These are phyloP conservation scores for Tetrapyrgos nigripes DNA, from an alignment of 1,284 basidiomycete genomes.

Conservation along the genomic window DNA sequence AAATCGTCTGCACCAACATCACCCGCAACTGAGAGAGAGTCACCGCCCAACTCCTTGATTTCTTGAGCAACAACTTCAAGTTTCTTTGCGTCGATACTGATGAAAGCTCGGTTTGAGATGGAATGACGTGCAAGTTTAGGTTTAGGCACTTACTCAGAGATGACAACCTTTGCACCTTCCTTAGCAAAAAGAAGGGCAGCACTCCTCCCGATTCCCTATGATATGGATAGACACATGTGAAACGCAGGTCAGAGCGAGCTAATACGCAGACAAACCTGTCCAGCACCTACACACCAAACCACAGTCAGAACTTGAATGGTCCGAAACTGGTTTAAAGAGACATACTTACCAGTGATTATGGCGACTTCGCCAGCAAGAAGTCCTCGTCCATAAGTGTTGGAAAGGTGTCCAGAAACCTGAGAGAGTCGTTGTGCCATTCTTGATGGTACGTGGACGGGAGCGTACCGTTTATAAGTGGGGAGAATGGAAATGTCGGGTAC, in stretches of 20 bases:
- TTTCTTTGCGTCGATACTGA: conserved; percentile 71
- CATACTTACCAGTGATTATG: conserved; percentile 77
- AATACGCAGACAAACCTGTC: conserved; percentile 55
- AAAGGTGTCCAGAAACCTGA: conserved; percentile 75
- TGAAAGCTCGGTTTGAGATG: conserved; percentile 10
- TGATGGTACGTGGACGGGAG: conserved; percentile 8
- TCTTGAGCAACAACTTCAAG: conserved; percentile 73
- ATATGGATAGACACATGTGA: neutral
- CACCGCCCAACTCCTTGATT: conserved; percentile 76
- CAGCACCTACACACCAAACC: conserved; percentile 58
- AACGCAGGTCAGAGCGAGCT: neutral
- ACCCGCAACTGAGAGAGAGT: conserved; percentile 73
- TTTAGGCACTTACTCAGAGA: conserved; percentile 69
- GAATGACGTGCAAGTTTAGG: conserved; percentile 7
- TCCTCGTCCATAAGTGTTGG: conserved; percentile 64
- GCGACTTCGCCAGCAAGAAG: conserved; percentile 81
- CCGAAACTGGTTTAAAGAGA: neutral
- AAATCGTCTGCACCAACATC: conserved; percentile 86
- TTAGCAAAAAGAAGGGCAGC: conserved; percentile 81
- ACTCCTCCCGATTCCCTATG: conserved; percentile 77
- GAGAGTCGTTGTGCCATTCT: conserved; percentile 70
- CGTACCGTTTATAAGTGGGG: too few species aligned
- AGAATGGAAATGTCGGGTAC: too few species aligned
- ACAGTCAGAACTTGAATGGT: conserved; percentile 18
- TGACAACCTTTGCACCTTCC: conserved; percentile 88